Base-by-base conservation (phyloP, 2,329 filamentous ascomycete genomes). In the Zymoseptoria crescenta region DNA sequence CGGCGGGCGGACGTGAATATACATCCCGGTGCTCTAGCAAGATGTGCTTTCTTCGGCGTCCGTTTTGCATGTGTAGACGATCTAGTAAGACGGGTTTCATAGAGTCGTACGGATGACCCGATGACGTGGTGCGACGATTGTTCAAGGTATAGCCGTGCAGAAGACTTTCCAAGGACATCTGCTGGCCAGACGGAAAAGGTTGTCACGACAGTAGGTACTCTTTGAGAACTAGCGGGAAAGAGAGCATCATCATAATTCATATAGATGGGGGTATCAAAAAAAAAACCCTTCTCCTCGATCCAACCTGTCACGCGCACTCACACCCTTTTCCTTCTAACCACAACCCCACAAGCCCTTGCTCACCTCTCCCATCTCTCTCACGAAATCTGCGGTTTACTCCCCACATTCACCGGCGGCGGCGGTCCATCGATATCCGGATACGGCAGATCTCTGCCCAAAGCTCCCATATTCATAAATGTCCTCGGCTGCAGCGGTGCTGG, bases 371-470 rank as follows among this genome's bases (percentile, higher is more conserved):
- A 1, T 52, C 52, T 9, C 63, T 60, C 54, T 52, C 55, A 56
- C 55, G 54, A 61, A 27, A 66, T 54, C 21, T 59, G 59, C 50
- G 93, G 93, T 73, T 96, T 96, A 66, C 87, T 84, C 51, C 88
- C 86, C 81, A 91, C 88, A 68, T 96, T 95, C 7, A 95, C 91
- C 6, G 83, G 79, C 2, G 93, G 93, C 19, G 93, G 92, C 28
- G 88, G 87, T 27, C 87, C 88, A 68, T 95, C 88, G 52, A 85
- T 86, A 53, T 89, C 75, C 0, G 93, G 93, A 72, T 96, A 96
- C 0, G 91, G 91, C 35, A 89, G 80, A 19, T 63, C 55, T 35
- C 66, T 60, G 13, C 70, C 68, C 30, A 71, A 54, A 13, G 67
- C 67, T 8, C 68, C 68, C 67, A 72, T 70, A 35, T 73, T 67